A percentile compares a stretch with the other conserved stretches of the same genome.
Conservation (phyloP, 140 eudicot species). For the Bidens hawaiensis region DNA sequence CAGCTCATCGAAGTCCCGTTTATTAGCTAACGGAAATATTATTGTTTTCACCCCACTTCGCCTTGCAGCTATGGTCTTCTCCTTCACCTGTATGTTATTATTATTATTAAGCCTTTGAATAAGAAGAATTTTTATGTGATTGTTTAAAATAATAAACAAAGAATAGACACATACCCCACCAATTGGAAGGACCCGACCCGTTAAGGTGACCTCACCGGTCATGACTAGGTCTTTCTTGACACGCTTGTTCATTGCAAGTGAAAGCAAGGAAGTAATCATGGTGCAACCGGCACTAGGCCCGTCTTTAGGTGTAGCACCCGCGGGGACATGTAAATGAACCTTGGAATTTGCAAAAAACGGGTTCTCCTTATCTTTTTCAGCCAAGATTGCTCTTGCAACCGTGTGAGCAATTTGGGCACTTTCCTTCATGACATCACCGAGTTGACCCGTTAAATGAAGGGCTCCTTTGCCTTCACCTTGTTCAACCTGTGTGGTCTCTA, state of each 20-base stretch:
- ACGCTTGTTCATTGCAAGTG: constrained; percentile 17
- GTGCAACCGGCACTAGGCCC: constrained; percentile 20
- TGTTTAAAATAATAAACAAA: too few relatives aligned
- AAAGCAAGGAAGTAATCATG: constrained; percentile 11
- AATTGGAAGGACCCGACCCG: constrained; percentile 92
- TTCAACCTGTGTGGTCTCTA: constrained; percentile 73
- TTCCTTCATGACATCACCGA: constrained; percentile 99
- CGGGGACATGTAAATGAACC: constrained; percentile 97
- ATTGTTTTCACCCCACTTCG: constrained; percentile 87
- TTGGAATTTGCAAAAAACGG: constrained; percentile 67
- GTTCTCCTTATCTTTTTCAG: constrained; percentile 47
- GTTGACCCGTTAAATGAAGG: constrained; percentile 84
- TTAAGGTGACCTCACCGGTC: constrained; percentile 90
- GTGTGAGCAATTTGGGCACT: constrained; percentile 99
- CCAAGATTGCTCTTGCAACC: constrained; percentile 69
- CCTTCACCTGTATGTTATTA: constrained; percentile 84
- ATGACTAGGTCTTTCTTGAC: constrained; percentile 68
- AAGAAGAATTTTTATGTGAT: too few relatives aligned
- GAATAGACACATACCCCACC: constrained; percentile 82
- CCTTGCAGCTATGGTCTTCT: constrained; percentile 97
- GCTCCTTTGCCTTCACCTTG: constrained; percentile 89
- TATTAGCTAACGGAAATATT: constrained; percentile 83
- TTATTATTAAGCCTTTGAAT: too few relatives aligned
- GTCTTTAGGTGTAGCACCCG: constrained; percentile 74
- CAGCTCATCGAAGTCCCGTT: constrained; percentile 88